Percentiles rank a stretch among this genome's conserved stretches.
Conservation (phyloP, 768 basidiomycete genomes). For the Mycena belliarum region DNA sequence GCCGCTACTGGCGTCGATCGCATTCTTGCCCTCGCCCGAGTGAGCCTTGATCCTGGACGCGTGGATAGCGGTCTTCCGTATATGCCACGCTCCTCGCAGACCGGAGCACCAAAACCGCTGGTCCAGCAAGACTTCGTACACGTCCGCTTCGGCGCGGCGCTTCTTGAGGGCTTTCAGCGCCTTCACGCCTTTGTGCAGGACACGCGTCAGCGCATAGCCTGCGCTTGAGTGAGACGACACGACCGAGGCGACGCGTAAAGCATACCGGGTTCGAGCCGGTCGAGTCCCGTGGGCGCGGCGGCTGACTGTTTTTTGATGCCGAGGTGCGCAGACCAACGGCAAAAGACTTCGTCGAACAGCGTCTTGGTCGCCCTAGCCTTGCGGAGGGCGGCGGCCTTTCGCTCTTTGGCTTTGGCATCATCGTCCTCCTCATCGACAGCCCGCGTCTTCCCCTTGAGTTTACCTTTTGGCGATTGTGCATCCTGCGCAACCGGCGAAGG, state of each 20-base stretch:
- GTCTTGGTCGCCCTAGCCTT: not conserved
- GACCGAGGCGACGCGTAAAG: not conserved
- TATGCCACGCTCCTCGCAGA: constrained; percentile 8
- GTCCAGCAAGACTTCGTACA: not conserved
- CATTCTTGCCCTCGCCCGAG: not conserved
- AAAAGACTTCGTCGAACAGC: not conserved
- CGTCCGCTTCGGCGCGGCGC: not conserved
- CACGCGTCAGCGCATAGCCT: constrained; percentile 11
- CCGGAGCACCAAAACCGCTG: constrained; percentile 1
- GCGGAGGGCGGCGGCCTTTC: not conserved
- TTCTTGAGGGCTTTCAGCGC: not conserved
- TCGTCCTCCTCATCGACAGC: not conserved
- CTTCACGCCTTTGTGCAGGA: not conserved
- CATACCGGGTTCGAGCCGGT: constrained; percentile 14
- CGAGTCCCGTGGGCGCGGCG: not conserved
- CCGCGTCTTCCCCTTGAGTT: not conserved
- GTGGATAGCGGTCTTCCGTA: not conserved
- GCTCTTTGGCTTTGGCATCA: not conserved
- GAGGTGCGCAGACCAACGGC: not conserved
- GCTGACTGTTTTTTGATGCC: not conserved
- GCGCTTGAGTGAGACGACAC: not conserved
- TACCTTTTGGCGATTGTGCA: not conserved
- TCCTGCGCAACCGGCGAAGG: not conserved
- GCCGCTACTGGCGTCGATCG: not conserved
- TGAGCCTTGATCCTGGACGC: not conserved